phyloP scores from a whole-genome alignment of 768 basidiomycete species.

The Termitomyces sp. region DNA sequence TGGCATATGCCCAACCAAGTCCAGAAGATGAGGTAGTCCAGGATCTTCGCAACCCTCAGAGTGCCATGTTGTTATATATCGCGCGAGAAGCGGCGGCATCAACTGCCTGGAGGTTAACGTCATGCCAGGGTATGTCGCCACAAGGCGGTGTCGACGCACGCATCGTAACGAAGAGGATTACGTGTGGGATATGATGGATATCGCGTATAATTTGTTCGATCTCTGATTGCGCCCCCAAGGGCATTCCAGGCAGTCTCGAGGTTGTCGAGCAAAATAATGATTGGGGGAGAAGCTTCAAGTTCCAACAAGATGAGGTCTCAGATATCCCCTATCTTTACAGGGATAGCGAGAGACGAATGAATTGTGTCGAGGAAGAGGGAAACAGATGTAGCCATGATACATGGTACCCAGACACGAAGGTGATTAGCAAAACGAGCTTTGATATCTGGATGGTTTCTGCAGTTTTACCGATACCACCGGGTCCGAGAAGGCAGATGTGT shows the following conservation, averaged over 20 bases:
- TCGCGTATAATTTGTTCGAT: conserved; percentile 19
- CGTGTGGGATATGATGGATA: conserved; percentile 9
- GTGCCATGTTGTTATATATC: conserved; percentile 17
- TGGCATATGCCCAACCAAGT: conserved; percentile 23
- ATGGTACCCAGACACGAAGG: conserved; percentile 26
- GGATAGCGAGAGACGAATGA: conserved; percentile 15
- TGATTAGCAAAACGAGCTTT: conserved; percentile 15
- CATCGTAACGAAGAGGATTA: conserved; percentile 29
- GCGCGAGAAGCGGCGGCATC: conserved; percentile 15
- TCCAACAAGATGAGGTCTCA: conserved; percentile 16
- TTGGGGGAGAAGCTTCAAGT: conserved; percentile 17
- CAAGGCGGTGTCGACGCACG: conserved; percentile 22
- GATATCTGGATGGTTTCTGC: conserved; percentile 18
- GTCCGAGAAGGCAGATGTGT: conserved; percentile 19
- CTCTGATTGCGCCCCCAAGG: conserved; percentile 9
- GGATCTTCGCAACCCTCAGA: conserved; percentile 14
- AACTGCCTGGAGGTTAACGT: conserved; percentile 11
- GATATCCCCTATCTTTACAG: conserved; percentile 14
- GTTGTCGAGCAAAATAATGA: conserved; percentile 31
- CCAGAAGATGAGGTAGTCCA: conserved; percentile 17
- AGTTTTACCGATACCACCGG: conserved; percentile 36
- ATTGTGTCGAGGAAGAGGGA: conserved; percentile 18
- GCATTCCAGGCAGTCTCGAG: conserved; percentile 35
- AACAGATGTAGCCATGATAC: conserved; percentile 22
- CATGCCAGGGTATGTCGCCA: conserved; percentile 19